Evolutionary conservation across 805 yeast genomes (phyloP).

Genomic region (Schwanniomyces vanrijiae): DNA sequence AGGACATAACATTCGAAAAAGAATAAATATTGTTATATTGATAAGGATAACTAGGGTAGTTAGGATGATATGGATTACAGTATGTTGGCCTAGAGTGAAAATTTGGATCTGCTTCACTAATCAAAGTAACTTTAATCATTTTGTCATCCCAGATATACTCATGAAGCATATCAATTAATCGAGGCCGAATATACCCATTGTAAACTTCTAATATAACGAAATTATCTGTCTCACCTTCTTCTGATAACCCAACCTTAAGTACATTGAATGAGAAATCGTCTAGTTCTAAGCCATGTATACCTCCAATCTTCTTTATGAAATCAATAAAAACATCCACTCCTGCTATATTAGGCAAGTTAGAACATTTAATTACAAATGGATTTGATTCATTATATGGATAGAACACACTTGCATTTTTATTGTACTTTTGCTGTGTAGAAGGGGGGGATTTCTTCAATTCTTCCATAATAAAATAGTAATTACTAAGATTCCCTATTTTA

Average conservation of each 20-base stretch:
- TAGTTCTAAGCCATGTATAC: conserved; percentile 4
- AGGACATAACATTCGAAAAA: not conserved
- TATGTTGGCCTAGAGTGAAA: not conserved
- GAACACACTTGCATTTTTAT: conserved; percentile 22
- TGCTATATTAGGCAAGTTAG: conserved; percentile 14
- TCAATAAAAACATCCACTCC: conserved; percentile 11
- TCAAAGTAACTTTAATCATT: conserved; percentile 15
- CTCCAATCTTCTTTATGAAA: conserved; percentile 15
- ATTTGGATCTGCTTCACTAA: conserved; percentile 1
- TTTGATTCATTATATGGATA: conserved; percentile 11
- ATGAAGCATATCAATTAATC: conserved; percentile 16
- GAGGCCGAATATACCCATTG: conserved; percentile 1
- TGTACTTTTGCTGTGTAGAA: conserved; percentile 6
- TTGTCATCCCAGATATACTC: conserved; percentile 25
- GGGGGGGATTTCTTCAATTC: not conserved
- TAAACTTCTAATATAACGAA: conserved; percentile 7
- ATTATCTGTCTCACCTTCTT: conserved; percentile 1
- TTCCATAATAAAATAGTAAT: not conserved
- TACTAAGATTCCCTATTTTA: not conserved
- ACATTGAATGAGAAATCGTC: conserved; percentile 5
- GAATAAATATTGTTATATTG: conserved; percentile 5
- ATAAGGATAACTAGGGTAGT: conserved; percentile 1
- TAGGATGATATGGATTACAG: conserved; percentile 5
- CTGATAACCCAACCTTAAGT: conserved; percentile 5
- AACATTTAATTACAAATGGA: conserved; percentile 6